These are phyloP conservation scores for Saccharomycopsis capsularis DNA, from an alignment of 805 yeast genomes.

Conservation along the genomic window DNA sequence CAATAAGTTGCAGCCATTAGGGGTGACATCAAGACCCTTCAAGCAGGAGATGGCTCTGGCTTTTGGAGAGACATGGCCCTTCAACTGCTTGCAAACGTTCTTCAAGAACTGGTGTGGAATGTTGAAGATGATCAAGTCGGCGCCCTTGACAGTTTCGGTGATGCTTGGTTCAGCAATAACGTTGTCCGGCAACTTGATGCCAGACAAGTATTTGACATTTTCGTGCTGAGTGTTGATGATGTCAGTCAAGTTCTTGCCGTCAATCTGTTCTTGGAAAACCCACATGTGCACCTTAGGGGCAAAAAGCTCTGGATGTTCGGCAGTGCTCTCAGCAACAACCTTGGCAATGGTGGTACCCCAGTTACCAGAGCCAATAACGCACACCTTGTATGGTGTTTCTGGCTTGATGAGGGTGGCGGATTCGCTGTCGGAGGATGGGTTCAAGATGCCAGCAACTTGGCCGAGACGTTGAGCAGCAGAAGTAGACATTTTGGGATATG, in stretches of 20 bases:
- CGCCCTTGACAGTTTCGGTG: conserved; percentile 64
- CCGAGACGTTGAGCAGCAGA: conserved; percentile 18
- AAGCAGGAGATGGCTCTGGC: conserved; percentile 91
- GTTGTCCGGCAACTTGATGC: conserved; percentile 76
- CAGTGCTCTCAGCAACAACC: conserved; percentile 83
- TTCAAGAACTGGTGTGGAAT: conserved; percentile 95
- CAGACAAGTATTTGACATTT: conserved; percentile 93
- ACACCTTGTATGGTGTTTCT: conserved; percentile 42
- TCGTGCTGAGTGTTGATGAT: conserved; percentile 87
- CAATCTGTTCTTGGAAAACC: conserved; percentile 83
- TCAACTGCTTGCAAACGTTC: conserved; percentile 64
- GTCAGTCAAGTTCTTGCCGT: conserved; percentile 78
- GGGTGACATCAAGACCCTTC: conserved; percentile 87
- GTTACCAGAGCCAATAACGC: conserved; percentile 93
- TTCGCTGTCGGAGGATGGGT: conserved; percentile 1
- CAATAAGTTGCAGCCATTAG: conserved; percentile 77
- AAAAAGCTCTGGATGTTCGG: conserved; percentile 65
- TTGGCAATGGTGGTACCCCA: conserved; percentile 99
- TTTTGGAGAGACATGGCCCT: conserved; percentile 62
- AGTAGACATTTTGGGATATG: conserved; percentile 1
- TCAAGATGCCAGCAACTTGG: conserved; percentile 18
- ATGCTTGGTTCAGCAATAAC: conserved; percentile 83
- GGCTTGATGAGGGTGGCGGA: conserved; percentile 8
- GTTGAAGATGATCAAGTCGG: conserved; percentile 87
- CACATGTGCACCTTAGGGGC: conserved; percentile 81